These are phyloP conservation scores for Sugiyamaella qingdaonensis DNA, from an alignment of 805 yeast species.

Conservation along the genomic window DNA sequence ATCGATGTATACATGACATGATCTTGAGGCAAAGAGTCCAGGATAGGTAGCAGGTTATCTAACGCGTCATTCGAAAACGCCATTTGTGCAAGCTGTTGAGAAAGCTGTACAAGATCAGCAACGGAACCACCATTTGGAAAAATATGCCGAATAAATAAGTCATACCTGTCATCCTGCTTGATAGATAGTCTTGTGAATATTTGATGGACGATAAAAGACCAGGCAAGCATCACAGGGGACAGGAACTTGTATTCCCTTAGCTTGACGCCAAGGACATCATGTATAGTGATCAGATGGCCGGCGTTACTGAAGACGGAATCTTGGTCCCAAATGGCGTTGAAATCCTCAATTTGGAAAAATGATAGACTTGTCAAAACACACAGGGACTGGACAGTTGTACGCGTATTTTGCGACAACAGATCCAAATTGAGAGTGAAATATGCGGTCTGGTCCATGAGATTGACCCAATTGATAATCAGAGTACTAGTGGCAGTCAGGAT, in stretches of 20 bases:
- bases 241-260: conserved; percentile 6
- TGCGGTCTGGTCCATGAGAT: conserved; percentile 6
- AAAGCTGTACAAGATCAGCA: background rate
- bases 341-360: conserved; percentile 25
- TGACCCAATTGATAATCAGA: conserved; percentile 11
- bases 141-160: background rate
- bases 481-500: conserved; percentile 7
- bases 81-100: background rate
- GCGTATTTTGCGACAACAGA: background rate
- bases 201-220: conserved; percentile 28
- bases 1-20: conserved; percentile 10
- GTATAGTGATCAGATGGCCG: conserved; percentile 20
- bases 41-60: background rate
- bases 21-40: conserved; percentile 6
- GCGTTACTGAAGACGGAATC: conserved; percentile 20
- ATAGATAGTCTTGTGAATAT: conserved; percentile 24
- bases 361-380: conserved; percentile 19
- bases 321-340: background rate
- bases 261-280: conserved; percentile 12
- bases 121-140: background rate
- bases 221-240: conserved; percentile 24
- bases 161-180: conserved; percentile 6
- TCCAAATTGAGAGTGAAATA: conserved; percentile 9
- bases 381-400: conserved; percentile 5
- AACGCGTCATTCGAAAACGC: conserved; percentile 13